Conservation (phyloP, 2,329 filamentous ascomycete genomes). For the Neofusicoccum kwambonambiense region DNA sequence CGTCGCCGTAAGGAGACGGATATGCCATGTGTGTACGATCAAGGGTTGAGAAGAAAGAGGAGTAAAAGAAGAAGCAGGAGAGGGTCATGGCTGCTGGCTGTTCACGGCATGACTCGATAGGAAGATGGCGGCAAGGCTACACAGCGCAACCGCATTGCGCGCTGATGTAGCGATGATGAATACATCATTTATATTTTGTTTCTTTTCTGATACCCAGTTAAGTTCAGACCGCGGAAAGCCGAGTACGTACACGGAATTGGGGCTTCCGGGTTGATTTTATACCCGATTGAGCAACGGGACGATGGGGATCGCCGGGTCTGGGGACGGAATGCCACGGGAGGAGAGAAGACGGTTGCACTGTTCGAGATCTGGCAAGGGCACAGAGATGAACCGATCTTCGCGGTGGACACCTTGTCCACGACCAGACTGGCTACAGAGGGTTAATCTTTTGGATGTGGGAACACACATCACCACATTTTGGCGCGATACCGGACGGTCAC, state of each 20-base stretch:
- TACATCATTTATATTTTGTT: background rate
- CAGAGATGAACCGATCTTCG: too few relatives aligned
- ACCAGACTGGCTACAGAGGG: too few relatives aligned
- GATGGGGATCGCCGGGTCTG: background rate
- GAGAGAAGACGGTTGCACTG: too few relatives aligned
- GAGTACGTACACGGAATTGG: background rate
- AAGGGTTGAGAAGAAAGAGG: background rate
- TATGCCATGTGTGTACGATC: background rate
- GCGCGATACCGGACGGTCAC: too few relatives aligned
- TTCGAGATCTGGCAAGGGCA: too few relatives aligned
- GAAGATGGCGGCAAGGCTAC: background rate
- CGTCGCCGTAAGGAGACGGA: conserved; percentile 23
- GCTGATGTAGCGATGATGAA: background rate
- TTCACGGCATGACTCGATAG: background rate
- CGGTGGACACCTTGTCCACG: too few relatives aligned
- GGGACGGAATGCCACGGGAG: background rate
- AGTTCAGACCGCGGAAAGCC: conserved; percentile 1
- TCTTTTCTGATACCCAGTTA: conserved; percentile 14
- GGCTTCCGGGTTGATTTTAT: background rate
- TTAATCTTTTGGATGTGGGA: too few relatives aligned
- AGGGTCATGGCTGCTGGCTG: background rate
- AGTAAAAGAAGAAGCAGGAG: background rate
- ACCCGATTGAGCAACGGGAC: too few relatives aligned
- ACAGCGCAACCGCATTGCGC: background rate
- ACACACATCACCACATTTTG: too few relatives aligned